Percentiles rank a stretch among this genome's conserved stretches.
phyloP scores from a whole-genome alignment of 441 rosid species.

The Flueggea neowawraea region DNA sequence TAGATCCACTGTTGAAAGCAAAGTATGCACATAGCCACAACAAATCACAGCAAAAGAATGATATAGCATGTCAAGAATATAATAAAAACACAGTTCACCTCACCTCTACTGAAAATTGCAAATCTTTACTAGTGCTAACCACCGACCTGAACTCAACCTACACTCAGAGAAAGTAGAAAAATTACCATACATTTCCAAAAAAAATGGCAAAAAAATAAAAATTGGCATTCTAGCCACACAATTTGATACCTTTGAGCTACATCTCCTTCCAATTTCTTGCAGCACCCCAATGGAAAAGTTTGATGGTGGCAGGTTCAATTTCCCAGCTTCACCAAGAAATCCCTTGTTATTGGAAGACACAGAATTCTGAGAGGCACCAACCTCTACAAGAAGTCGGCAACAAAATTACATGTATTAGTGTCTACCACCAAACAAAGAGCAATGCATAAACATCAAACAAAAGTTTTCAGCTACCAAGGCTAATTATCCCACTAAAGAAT shows the following conservation, averaged over 20 bases:
- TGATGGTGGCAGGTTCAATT: conserved; percentile 52
- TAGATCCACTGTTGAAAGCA: no score
- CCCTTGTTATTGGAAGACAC: conserved; percentile 46
- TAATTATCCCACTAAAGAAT: no score
- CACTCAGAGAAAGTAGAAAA: conserved; percentile 16
- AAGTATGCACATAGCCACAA: no score
- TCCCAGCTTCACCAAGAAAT: conserved; percentile 56
- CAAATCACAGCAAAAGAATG: no score
- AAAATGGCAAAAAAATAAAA: conserved; percentile 1
- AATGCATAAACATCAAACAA: neutral
- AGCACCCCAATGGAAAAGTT: conserved; percentile 75
- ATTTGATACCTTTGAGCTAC: conserved; percentile 72
- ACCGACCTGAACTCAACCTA: conserved; percentile 92
- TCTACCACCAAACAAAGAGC: neutral
- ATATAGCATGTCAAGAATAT: neutral
- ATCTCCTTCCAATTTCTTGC: conserved; percentile 94
- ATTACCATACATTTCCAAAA: conserved; percentile 9
- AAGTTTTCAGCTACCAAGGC: no score
- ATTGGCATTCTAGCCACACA: neutral
- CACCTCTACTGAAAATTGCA: conserved; percentile 97
- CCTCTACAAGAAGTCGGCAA: conserved; percentile 42
- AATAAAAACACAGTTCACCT: conserved; percentile 18
- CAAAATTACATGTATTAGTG: neutral
- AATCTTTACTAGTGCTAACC: conserved; percentile 86
- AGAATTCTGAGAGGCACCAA: conserved; percentile 54